Base-by-base conservation (phyloP, 306 rosid genomes). In the Abrus pulchellus region DNA sequence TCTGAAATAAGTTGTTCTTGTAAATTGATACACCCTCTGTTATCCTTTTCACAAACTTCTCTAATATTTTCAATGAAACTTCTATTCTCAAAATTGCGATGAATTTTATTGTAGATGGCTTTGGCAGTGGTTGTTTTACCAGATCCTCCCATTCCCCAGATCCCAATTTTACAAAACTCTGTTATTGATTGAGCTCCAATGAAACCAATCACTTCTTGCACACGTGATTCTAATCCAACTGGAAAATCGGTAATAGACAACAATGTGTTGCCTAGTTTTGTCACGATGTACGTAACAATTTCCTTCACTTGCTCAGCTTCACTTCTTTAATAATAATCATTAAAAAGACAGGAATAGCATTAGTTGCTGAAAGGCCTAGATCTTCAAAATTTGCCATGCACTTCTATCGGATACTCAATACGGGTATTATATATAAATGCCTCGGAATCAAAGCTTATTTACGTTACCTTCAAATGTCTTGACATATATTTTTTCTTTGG, bases 1-100 rank as follows among this genome's bases (percentile, higher is more conserved):
- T 75, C 36, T 1, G 47, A 75, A 45, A 75, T 70, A 5, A 75
- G 48, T 45, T 60, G 34, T 47, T 75, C 60, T 75, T 75, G 79
- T 3, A 28, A 48, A 49, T 48, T 29, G 30, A 49, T 48, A 5
- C 13, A 9, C 28, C 75, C 59, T 12, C 28, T 32, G 1, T 2
- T 11, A 41, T 8, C n/a, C 13, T 3, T 7, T 1, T 70, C 61
- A 9, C 61, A 48, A 30, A 32, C 76, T 33, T 71, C 41, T 52
- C 62, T 33, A 33, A 71, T 52, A 8, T 71, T 34, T 34, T 40
- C 66, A 30, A 30, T 0, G 41, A 60, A 60, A 60, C 41, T 29
- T 60, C 14, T 60, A 50, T 33, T 1, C 6, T 0, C 32, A 1
- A 71, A 71, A 0, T 2, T 0, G 0, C 2, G 48, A n/a, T 11